Evolutionary conservation across 2,329 filamentous ascomycete species (phyloP).

Genomic region (Claviceps spartinae): DNA sequence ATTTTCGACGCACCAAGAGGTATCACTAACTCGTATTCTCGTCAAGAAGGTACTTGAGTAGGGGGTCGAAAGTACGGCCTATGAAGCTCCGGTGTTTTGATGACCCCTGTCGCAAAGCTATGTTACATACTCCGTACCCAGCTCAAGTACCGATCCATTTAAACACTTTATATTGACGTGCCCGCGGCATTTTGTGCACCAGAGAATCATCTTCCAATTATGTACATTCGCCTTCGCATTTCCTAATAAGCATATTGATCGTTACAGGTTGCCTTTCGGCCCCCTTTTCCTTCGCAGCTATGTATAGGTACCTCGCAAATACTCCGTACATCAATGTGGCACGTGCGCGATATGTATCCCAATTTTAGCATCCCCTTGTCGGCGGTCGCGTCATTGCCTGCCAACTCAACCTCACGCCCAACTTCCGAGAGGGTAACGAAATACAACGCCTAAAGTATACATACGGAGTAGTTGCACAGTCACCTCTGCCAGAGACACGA

Average conservation of each 20-base stretch:
- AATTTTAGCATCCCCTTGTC: not conserved
- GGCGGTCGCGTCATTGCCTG: not conserved
- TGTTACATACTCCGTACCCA: too few species aligned
- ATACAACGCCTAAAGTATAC: not conserved
- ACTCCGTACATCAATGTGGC: not conserved
- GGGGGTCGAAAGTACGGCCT: too few species aligned
- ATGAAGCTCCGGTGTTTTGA: too few species aligned
- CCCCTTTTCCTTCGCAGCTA: not conserved
- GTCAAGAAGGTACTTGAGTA: too few species aligned
- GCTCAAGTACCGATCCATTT: too few species aligned
- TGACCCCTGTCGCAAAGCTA: too few species aligned
- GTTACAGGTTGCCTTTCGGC: constrained; percentile 4
- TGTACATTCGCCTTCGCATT: not conserved
- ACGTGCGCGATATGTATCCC: not conserved
- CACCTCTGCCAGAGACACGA: not conserved
- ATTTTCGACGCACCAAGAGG: too few species aligned
- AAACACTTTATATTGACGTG: too few species aligned
- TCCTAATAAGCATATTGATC: not conserved
- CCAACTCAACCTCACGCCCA: not conserved
- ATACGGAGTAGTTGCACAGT: not conserved
- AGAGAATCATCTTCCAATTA: too few species aligned
- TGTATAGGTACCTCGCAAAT: not conserved
- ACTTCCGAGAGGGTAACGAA: not conserved
- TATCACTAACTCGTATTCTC: too few species aligned
- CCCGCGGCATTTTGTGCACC: too few species aligned